Evolutionary conservation across 208 protist species (phyloP), one percentile per base, ranked within the genome.

Genomic region (Crithidia bombi): DNA sequence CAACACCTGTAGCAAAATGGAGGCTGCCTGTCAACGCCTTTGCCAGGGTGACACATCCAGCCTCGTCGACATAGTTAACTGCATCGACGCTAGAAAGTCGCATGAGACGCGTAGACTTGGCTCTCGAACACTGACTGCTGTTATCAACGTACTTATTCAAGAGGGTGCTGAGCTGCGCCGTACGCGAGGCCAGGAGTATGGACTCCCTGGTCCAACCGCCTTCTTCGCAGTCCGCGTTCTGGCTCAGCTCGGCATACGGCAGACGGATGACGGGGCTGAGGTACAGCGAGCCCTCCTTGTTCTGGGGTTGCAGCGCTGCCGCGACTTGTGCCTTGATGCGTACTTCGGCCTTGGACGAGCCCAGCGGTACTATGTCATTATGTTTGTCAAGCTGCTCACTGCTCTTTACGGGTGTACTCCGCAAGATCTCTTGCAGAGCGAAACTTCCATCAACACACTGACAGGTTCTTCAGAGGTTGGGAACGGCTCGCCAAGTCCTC

Each of bases 311-410:
- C 59, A 55, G 44, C 50, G 55, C 14, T 90, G 82, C 59, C 78
- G 82, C n/a, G 61, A 55, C 5, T 66, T 90, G 72, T 52, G 39
- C 19, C 69, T 92, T 2, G 87, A 92, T 66, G 64, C 74, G n/a
- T 92, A 89, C 76, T 86, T 85, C 54, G n/a, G 15, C 3, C 62
- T 59, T 2, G 11, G 30, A 14, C 47, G 44, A 17, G 14, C 25
- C 25, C 77, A 79, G 54, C 59, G 63, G 11, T 75, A 75, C 38
- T 73, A 82, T 51, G 72, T 83, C 3, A 32, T 79, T 7, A 65
- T 69, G 35, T 92, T 92, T 76, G 72, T 83, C 12, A 61, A 62
- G 23, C 33, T 80, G 6, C 57, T 90, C 12, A 67, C 55, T 10
- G 23, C 49, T 0, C 15, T 85, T 9, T 80, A 81, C 47, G 65